Evolutionary conservation across 1,284 basidiomycete genomes (phyloP).

Genomic region (Polyporus tsugae): DNA sequence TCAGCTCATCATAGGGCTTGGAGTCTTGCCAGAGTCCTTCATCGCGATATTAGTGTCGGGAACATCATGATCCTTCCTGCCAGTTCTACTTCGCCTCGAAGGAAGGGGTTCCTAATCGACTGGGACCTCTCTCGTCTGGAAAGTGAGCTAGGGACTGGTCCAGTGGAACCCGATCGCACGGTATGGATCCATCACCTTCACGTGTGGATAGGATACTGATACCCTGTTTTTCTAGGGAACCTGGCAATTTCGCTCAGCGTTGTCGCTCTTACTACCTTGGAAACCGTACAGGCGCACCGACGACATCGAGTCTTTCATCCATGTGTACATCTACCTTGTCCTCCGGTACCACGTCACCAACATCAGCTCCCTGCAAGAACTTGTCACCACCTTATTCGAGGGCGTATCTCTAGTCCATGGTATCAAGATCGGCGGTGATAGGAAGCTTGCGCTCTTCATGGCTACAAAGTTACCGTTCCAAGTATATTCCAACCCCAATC

Average conservation of each 20-base stretch:
- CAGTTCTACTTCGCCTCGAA: too few relatives aligned
- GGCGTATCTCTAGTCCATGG: background rate
- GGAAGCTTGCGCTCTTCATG: background rate
- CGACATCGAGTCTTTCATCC: slow-evolving; percentile 28
- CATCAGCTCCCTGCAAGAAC: too few relatives aligned
- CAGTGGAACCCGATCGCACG: too few relatives aligned
- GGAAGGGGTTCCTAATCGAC: slow-evolving; percentile 12
- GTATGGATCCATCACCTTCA: too few relatives aligned
- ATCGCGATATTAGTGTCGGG: slow-evolving; percentile 23
- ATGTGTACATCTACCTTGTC: slow-evolving; percentile 7
- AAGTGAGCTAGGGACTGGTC: too few relatives aligned
- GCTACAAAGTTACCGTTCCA: background rate
- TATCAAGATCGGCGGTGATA: background rate
- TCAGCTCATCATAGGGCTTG: slow-evolving; percentile 16
- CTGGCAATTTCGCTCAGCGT: slow-evolving; percentile 24
- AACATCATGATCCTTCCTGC: slow-evolving; percentile 21
- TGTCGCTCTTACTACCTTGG: slow-evolving; percentile 6
- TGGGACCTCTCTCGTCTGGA: slow-evolving; percentile 14
- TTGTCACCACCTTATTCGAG: too few relatives aligned
- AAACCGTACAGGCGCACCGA: slow-evolving; percentile 22
- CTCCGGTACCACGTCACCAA: slow-evolving; percentile 1
- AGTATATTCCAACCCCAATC: background rate
- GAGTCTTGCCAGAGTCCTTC: slow-evolving; percentile 7
- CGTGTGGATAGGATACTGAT: too few relatives aligned
- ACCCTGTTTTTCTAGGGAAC: slow-evolving; percentile 21